Base-by-base conservation (phyloP, 2,329 filamentous ascomycete genomes). In the Phyllosticta citriasiana region DNA sequence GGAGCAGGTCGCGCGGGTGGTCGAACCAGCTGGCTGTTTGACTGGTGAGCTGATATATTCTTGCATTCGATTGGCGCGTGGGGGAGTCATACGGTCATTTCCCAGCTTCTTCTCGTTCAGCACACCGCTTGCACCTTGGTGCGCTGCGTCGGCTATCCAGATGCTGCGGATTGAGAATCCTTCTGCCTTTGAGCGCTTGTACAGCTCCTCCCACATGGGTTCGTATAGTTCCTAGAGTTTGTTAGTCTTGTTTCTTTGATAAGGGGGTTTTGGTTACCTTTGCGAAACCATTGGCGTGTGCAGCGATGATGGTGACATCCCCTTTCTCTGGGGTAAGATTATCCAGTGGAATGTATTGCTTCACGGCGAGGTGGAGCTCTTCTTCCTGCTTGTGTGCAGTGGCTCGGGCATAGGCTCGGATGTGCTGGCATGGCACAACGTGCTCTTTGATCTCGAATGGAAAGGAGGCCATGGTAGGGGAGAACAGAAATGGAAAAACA, bases 251-350 rank as follows among this genome's bases (percentile, higher is more conserved):
- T 35, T 56, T 59, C 10, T 47, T 26, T 5, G 19, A 24, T 10
- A 4, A 22, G 50, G 1, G 56, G 51, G 5, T 2, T 12, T 9
- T 2, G 14, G 12, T 9, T 72, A 89, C 89, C 81, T 97, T 97
- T 10, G 90, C 88, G 66, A 97, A 96, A 10, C 88, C 93, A 77
- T 97, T 97, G 57, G 91, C 93, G 75, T 97, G 92, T 4, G 88
- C 87, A 10, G 83, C 91, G 60, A 97, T 85, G 62, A 97, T 86
- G 22, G 91, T 97, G 8, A 97, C 78, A 73, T 94, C 89, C 35
- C 89, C 89, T 1, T 84, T 82, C 64, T 84, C 79, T 0, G 90
- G 88, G 25, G 77, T 74, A 0, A 78, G 80, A 67, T 92, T 91
- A 69, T 87, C 82, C 60, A 84, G 78, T 1, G 92, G 92, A 0